Evolutionary conservation across 495 filamentous ascomycete genomes (phyloP), one percentile per base, ranked within the genome.

Genomic region (Talaromyces trachyspermus): DNA sequence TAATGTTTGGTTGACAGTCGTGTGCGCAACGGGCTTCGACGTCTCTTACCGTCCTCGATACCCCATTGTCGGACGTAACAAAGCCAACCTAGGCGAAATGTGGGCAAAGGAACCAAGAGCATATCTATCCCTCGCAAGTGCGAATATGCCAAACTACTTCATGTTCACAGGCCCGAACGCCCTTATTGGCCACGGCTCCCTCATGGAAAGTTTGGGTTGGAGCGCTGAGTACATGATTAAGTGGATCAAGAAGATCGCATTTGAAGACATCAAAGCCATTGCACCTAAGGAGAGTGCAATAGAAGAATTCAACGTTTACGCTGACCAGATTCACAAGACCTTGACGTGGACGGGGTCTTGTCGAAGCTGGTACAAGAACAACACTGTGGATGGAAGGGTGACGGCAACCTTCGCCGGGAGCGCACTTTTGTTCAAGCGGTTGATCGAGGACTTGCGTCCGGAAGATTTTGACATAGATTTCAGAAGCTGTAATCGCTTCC

Each of bases 131-230:
- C 56, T 72, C 10, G 57, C 58, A 18, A 60, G 57, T 3, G 56
- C 55, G 19, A 54, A 59, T 3, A 65, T 72, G 33, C 72, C 74
- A 0, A 76, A 76, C 46, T 70, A 65, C 14, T 69, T 77, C 45
- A 68, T 69, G 55, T 60, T 82, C 32, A 65, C 70, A 23, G 81
- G 80, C 4, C 79, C 79, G 0, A 75, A 82, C 46, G 68, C 65
- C 20, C 65, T 66, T 0, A 65, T 77, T 7, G 70, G 75, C 1
- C 71, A 71, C 27, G 77, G 77, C 1, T 75, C 72, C 2, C 61
- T 84, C 6, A 66, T 72, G 12, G 60, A 71, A 39, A 68, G 67
- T 51, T 63, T 78, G 36, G 71, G 75, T 54, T 66, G 61, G 53
- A 63, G 61, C 27, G 56, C 55, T 1, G 67, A 69, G 38, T 75